Conservation (phyloP, 495 filamentous ascomycete species). For the Cladorrhinum samala region DNA sequence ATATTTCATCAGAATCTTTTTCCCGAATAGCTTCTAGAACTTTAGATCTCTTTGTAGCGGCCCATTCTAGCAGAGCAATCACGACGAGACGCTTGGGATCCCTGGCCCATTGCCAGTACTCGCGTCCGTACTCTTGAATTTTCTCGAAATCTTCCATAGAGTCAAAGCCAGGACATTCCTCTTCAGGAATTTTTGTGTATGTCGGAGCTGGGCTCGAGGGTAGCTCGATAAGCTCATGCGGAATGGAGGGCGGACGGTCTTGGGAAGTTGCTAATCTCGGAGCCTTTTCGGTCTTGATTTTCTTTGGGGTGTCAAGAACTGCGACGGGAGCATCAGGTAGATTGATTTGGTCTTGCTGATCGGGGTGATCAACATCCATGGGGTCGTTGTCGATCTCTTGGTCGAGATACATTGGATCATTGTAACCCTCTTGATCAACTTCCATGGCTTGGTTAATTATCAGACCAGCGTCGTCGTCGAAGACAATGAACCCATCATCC, state of each 20-base stretch:
- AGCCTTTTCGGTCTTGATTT: conserved; percentile 5
- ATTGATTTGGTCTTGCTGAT: not conserved
- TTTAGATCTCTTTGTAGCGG: not conserved
- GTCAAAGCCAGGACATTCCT: conserved; percentile 6
- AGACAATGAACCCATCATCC: conserved; percentile 37
- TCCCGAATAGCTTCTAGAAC: conserved; percentile 7
- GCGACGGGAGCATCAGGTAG: not conserved
- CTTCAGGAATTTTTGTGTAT: too few relatives aligned
- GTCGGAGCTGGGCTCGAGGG: too few relatives aligned
- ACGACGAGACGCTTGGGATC: conserved; percentile 24
- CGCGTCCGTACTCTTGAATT: conserved; percentile 15
- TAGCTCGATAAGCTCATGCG: too few relatives aligned
- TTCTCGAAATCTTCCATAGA: conserved; percentile 6
- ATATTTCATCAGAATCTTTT: conserved; percentile 8
- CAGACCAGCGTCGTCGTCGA: conserved; percentile 17
- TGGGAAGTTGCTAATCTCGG: conserved; percentile 3
- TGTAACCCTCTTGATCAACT: not conserved
- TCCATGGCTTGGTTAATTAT: not conserved
- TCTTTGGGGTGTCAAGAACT: not conserved
- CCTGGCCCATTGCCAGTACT: conserved; percentile 15
- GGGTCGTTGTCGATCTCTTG: not conserved
- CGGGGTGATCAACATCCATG: not conserved
- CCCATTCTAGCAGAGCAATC: conserved; percentile 15
- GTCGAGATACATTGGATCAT: too few relatives aligned
- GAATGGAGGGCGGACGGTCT: too few relatives aligned